Evolutionary conservation across 2,329 filamentous ascomycete genomes (phyloP).

Genomic region (Bisporella sp.): DNA sequence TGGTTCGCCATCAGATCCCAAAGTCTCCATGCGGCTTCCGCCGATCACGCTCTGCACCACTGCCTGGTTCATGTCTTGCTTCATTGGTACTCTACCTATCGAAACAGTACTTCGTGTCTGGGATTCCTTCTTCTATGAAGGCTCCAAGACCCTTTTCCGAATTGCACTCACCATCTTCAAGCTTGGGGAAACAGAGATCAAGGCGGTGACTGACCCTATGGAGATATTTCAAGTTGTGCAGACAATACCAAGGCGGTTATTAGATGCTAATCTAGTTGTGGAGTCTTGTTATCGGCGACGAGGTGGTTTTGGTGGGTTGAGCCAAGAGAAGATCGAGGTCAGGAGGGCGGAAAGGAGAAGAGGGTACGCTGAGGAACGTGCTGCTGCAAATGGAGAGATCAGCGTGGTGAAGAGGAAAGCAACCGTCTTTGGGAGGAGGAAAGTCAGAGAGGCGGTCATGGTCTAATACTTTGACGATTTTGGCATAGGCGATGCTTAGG

Average conservation of each 20-base stretch:
- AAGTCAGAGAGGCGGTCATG: background rate
- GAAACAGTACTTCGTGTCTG: slow-evolving; percentile 89
- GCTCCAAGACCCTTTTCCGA: slow-evolving; percentile 87
- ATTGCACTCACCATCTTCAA: slow-evolving; percentile 91
- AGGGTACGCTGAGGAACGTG: slow-evolving; percentile 27
- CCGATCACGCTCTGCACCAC: slow-evolving; percentile 90
- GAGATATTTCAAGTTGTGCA: slow-evolving; percentile 96
- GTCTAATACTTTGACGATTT: background rate
- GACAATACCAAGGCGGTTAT: slow-evolving; percentile 68
- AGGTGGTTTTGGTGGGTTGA: slow-evolving; percentile 75
- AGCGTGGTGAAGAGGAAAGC: background rate
- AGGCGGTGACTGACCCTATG: slow-evolving; percentile 75
- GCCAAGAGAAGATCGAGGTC: slow-evolving; percentile 74
- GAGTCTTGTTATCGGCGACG: slow-evolving; percentile 76
- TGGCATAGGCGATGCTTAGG: background rate
- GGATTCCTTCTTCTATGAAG: slow-evolving; percentile 95
- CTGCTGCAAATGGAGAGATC: slow-evolving; percentile 13
- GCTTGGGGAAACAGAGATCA: slow-evolving; percentile 73
- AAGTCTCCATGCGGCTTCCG: slow-evolving; percentile 53
- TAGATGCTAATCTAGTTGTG: slow-evolving; percentile 77
- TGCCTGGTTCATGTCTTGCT: slow-evolving; percentile 97
- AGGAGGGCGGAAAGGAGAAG: slow-evolving; percentile 62
- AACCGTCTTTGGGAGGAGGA: background rate
- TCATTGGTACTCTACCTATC: slow-evolving; percentile 85
- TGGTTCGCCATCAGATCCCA: slow-evolving; percentile 18